Evolutionary conservation across 208 protist species (phyloP), one percentile per base, ranked within the genome.

Genomic region (Acanthamoeba polyphaga): DNA sequence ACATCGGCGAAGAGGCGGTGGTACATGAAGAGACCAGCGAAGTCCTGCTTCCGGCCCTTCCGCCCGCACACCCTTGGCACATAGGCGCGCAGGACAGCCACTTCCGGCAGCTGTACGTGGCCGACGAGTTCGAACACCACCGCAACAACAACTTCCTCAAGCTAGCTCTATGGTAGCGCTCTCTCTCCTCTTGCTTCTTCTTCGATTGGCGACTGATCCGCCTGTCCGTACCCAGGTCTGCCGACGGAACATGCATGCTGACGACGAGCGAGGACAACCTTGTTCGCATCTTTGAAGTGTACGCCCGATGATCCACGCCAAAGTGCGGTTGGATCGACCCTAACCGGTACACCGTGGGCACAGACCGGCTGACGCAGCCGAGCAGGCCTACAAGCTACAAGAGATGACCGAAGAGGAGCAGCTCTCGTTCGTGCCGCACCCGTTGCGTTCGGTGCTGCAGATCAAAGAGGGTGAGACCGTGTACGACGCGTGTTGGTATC

Each of bases 281-380:
- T 32, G 64, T 92, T 29, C 87, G 87, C 34, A 58, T 92, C 10
- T 92, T 92, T 76, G 87, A 92, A 53, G 24, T 92, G 87, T 92
- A 58, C 87, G 87, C 15, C 13, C 19, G 24, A 4, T 68, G 27
- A 24, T 68, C 17, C 55, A 24, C 22, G 55, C 55, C 7, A 5
- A 17, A 62, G 58, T 27, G 58, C 58, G 13, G 5, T 13, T 62
- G 58, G 24, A 49, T 62, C 22, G 0, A 62, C 22, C 58, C 22
- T 62, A 27, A 62, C 58, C 58, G 13, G 19, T 22, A 24, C n/a
- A 13, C 17, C 46, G 22, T 55, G 27, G 27, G 27, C 4, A 27
- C 87, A 92, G 64, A 9, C 55, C 62, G 7, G 38, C 62, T 10
- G 55, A 70, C n/a, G 64, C 87, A 24, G 38, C 55, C 38, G 87